Base-by-base conservation (phyloP, 2,329 filamentous ascomycete genomes). In the Xylariomycetidae sp. region DNA sequence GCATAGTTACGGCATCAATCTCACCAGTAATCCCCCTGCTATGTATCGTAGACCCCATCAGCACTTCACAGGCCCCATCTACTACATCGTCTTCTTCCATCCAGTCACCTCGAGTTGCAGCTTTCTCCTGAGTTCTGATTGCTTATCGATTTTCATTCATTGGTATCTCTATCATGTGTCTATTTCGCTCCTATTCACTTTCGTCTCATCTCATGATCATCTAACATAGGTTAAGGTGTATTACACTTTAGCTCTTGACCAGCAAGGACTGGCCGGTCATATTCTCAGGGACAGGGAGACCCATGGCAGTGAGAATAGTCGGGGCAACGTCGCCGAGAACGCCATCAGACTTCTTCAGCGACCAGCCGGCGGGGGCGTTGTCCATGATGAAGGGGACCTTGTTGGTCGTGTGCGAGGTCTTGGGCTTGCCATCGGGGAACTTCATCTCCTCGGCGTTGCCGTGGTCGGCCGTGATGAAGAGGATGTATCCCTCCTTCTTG, bases 361-460 rank as follows among this genome's bases (percentile, higher is more conserved):
- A 86, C 82, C 84, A 95, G 49, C 85, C 85, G 56, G 84, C 75
- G 25, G 92, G 92, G 7, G 89, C 89, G 60, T 96, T 98, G 59
- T 89, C 87, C 89, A 98, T 95, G 64, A 96, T 78, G 59, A 98
- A 90, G 8, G 92, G 92, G 33, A 98, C 92, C 63, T 92, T 92
- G 76, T 98, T 98, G 48, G 84, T 89, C 28, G 92, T 98, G 72
- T 98, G 92, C 32, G 85, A 90, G 7, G 92, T 98, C 78, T 98
- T 98, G 52, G 92, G 92, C 59, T 87, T 94, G 60, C 89, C 88
- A 60, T 95, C 85, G 50, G 85, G 70, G 58, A 88, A 96, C 65
- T 96, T 83, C 92, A 98, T 98, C 71, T 98, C 92, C 70, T 98
- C 92, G 37, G 92, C 92, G 57, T 98, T 98, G 54, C 89, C 92